These are phyloP conservation scores for Aspergillus mulundensis DNA, from an alignment of 495 filamentous ascomycete species.

Conservation along the genomic window DNA sequence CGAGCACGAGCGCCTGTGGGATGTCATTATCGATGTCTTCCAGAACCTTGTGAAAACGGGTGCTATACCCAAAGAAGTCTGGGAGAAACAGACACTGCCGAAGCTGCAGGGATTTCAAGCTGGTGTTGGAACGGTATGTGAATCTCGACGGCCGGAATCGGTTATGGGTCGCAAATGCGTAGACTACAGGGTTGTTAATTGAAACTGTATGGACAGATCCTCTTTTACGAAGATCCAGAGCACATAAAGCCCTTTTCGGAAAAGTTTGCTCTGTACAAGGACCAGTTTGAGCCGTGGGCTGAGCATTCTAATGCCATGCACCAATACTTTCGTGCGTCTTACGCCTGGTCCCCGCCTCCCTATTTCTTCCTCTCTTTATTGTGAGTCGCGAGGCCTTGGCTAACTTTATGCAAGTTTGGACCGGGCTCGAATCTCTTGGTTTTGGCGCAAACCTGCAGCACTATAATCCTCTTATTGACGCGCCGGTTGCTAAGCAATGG, in stretches of 20 bases:
- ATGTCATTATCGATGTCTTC: slow-evolving; percentile 40
- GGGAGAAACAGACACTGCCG: slow-evolving; percentile 42
- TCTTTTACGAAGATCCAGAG: slow-evolving; percentile 51
- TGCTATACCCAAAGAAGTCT: slow-evolving; percentile 36
- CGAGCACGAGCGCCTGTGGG: slow-evolving; percentile 51
- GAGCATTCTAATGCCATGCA: slow-evolving; percentile 54
- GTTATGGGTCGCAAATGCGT: neutral
- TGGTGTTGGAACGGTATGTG: slow-evolving; percentile 45
- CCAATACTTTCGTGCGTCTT: slow-evolving; percentile 45
- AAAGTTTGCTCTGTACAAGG: slow-evolving; percentile 40
- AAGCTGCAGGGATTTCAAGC: slow-evolving; percentile 42
- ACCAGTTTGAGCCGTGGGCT: slow-evolving; percentile 47
- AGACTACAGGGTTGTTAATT: neutral
- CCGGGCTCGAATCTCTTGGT: slow-evolving; percentile 47
- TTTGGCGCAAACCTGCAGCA: slow-evolving; percentile 55
- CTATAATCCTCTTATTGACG: slow-evolving; percentile 51
- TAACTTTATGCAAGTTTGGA: slow-evolving; percentile 40
- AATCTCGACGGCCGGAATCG: neutral
- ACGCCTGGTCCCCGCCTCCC: neutral
- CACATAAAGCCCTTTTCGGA: slow-evolving; percentile 40
- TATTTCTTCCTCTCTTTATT: neutral
- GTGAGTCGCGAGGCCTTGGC: neutral
- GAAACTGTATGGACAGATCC: slow-evolving; percentile 27
- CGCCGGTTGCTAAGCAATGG: slow-evolving; percentile 39
- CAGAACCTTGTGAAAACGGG: slow-evolving; percentile 32